Evolutionary conservation across 73 alveolate species (phyloP).

Genomic region (Stentor roeselii): DNA sequence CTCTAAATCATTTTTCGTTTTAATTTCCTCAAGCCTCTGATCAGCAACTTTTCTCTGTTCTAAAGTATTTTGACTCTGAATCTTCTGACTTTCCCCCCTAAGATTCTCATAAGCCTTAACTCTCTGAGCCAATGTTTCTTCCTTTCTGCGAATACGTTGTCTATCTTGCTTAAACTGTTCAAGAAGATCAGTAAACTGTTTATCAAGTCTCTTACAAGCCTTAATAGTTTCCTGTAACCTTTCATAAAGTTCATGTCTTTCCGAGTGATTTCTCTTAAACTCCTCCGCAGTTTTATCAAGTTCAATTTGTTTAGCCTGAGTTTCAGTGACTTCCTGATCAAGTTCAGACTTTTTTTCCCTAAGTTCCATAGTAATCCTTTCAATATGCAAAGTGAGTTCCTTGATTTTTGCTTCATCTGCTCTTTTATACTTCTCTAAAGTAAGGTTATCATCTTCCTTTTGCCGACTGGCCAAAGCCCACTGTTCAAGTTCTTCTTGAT

Average conservation of each 20-base stretch:
- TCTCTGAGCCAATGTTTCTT: conserved; percentile 18
- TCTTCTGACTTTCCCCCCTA: not conserved
- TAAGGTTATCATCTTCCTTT: conserved; percentile 98
- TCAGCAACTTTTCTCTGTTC: conserved; percentile 16
- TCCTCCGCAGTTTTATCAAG: conserved; percentile 99
- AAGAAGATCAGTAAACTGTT: conserved; percentile 69
- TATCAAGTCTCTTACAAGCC: conserved; percentile 65
- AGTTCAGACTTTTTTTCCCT: conserved; percentile 43
- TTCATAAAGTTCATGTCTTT: conserved; percentile 90
- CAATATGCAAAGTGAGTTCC: conserved; percentile 91
- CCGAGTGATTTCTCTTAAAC: conserved; percentile 93
- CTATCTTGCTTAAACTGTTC: conserved; percentile 66
- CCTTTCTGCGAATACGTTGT: not conserved
- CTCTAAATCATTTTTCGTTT: conserved; percentile 40
- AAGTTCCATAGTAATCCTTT: conserved; percentile 44
- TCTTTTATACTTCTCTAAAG: conserved; percentile 97
- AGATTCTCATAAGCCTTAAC: not conserved
- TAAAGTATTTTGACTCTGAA: not conserved
- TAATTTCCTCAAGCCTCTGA: conserved; percentile 49
- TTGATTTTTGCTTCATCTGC: conserved; percentile 99
- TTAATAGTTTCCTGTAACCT: conserved; percentile 83
- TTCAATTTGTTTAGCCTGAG: conserved; percentile 98
- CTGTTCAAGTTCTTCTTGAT: conserved; percentile 99
- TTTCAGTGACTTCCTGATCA: conserved; percentile 94
- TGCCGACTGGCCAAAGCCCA: conserved; percentile 98